Percentiles rank a stretch among this genome's conserved stretches.
Conservation (phyloP, 1,284 basidiomycete genomes). For the Golubevia sp. region DNA sequence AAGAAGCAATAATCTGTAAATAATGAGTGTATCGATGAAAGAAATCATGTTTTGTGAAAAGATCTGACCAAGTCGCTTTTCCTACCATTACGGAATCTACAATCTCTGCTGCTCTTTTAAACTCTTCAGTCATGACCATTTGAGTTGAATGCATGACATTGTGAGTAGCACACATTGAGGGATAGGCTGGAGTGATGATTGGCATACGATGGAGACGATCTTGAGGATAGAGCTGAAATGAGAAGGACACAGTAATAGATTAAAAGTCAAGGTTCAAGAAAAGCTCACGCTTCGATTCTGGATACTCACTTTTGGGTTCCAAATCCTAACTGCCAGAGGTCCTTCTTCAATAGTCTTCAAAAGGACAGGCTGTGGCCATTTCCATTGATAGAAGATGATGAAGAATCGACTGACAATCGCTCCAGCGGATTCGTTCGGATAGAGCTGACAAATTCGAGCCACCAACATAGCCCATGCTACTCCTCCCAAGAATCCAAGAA, state of each 20-base stretch:
- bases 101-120: conserved; percentile 55
- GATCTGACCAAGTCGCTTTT: conserved; percentile 32
- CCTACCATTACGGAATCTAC: conserved; percentile 52
- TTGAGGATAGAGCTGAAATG: conserved; percentile 39
- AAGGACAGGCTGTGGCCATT: conserved; percentile 60
- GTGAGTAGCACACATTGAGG: conserved; percentile 60
- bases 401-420: conserved; percentile 59
- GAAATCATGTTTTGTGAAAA: conserved; percentile 57
- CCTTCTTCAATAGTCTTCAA: conserved; percentile 58
- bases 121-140: conserved; percentile 59
- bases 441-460: conserved; percentile 58
- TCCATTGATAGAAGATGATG: conserved; percentile 60
- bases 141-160: conserved; percentile 59
- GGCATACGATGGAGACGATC: conserved; percentile 60
- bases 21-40: conserved; percentile 61
- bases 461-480: conserved; percentile 62
- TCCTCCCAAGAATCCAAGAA: conserved; percentile 60
- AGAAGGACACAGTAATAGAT: neutral
- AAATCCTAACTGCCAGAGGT: conserved; percentile 53
- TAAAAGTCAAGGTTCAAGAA: neutral
- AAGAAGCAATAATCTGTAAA: conserved; percentile 57
- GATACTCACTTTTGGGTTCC: conserved; percentile 48
- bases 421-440: conserved; percentile 55
- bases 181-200: conserved; percentile 61
- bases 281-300: neutral